phyloP scores from a whole-genome alignment of 2,329 filamentous ascomycete species.

The Zalaria sp. region DNA sequence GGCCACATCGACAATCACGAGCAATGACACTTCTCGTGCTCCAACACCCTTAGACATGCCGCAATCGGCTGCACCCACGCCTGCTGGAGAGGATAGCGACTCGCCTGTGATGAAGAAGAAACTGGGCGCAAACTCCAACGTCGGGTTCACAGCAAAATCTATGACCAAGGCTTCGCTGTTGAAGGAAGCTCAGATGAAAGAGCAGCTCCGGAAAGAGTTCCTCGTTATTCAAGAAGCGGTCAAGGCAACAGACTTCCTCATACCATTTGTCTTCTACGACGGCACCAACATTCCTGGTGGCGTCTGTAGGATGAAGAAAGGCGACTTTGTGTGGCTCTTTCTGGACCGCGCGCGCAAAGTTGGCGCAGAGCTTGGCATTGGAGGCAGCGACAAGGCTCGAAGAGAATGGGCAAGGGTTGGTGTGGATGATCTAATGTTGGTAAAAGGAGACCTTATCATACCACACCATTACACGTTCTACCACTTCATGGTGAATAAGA shows the following conservation, averaged over 20 bases:
- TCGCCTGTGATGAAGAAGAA: conserved; percentile 32
- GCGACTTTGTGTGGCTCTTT: conserved; percentile 85
- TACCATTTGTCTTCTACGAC: conserved; percentile 96
- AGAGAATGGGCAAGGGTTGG: conserved; percentile 86
- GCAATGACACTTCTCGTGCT: neutral
- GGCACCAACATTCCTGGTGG: conserved; percentile 82
- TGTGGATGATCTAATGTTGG: conserved; percentile 90
- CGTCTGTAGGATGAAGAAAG: conserved; percentile 76
- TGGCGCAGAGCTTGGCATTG: conserved; percentile 67
- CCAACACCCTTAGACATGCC: neutral
- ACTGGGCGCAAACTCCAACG: conserved; percentile 47
- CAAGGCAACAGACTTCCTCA: conserved; percentile 74
- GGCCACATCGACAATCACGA: neutral
- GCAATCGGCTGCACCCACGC: neutral
- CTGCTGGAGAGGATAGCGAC: conserved; percentile 1
- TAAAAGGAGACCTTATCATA: conserved; percentile 79
- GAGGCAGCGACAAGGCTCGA: conserved; percentile 48
- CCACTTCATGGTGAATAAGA: conserved; percentile 88
- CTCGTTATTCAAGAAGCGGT: conserved; percentile 69
- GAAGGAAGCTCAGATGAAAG: conserved; percentile 64
- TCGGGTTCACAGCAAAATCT: conserved; percentile 55
- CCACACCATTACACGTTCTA: conserved; percentile 97
- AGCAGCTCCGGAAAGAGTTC: conserved; percentile 66
- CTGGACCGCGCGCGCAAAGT: conserved; percentile 84
- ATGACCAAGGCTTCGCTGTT: conserved; percentile 64